A percentile compares a stretch with the other conserved stretches of the same genome.
Evolutionary conservation across 208 protist genomes (phyloP).

Genomic region (Wallacemonas sp.): DNA sequence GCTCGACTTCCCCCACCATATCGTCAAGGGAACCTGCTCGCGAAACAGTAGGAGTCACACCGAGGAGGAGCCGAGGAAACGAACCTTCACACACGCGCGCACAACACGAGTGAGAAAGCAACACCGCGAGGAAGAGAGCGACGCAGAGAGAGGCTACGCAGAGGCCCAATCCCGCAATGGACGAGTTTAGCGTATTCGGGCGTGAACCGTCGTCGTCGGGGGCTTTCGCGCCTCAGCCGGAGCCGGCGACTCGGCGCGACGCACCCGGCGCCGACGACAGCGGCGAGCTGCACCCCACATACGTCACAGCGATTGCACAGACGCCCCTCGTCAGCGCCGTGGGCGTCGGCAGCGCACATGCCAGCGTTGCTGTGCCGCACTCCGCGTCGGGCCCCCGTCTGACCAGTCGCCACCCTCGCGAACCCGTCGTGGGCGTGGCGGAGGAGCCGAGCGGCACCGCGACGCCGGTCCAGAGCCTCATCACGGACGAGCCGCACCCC

Average conservation of each 20-base stretch:
- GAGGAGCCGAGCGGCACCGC: not conserved
- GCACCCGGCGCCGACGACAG: not conserved
- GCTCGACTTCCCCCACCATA: no score
- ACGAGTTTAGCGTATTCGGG: constrained; percentile 14
- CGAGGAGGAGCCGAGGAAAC: no score
- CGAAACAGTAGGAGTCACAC: no score
- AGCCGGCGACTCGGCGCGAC: not conserved
- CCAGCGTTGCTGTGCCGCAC: no score
- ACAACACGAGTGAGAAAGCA: no score
- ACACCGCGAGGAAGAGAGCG: no score
- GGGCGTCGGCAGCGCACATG: not conserved
- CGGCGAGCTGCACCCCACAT: not conserved
- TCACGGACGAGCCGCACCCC: not conserved
- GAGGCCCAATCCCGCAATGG: not conserved
- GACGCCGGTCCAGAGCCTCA: not conserved
- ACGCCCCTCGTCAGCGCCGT: not conserved
- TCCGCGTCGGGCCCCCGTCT: no score
- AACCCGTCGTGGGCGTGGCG: not conserved
- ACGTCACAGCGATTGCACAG: constrained; percentile 4
- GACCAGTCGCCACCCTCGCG: not conserved
- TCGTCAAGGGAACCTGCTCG: no score
- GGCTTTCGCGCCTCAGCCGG: not conserved
- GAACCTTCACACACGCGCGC: no score
- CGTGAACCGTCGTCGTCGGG: not conserved
- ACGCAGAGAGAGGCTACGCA: not conserved